phyloP scores from a whole-genome alignment of 352 stramenopile genomes.

The Halophytophthora batemanensis region DNA sequence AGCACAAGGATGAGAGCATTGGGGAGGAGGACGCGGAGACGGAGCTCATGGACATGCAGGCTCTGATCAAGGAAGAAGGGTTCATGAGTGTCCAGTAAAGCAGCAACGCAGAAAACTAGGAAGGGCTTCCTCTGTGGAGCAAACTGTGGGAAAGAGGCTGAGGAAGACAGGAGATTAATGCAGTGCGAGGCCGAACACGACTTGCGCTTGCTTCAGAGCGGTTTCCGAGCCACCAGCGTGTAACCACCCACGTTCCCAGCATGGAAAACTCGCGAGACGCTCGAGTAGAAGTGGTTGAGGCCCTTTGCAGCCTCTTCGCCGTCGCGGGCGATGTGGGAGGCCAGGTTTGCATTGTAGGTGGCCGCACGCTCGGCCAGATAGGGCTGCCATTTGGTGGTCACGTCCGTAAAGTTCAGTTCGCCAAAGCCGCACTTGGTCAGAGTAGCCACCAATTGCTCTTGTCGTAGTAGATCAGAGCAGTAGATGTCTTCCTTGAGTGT shows the following conservation, averaged over 20 bases:
- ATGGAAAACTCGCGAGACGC: conserved; percentile 53
- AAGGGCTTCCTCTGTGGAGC: conserved; percentile 7
- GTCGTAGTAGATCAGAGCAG: conserved; percentile 42
- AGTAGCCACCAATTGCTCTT: conserved; percentile 35
- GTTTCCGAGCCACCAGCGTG: conserved; percentile 38
- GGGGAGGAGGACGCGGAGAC: conserved; percentile 17
- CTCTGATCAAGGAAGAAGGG: conserved; percentile 29
- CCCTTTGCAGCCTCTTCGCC: conserved; percentile 47
- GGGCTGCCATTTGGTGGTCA: conserved; percentile 61
- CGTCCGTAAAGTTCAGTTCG: conserved; percentile 48
- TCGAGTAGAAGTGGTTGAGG: conserved; percentile 74
- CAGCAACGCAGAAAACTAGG: not conserved
- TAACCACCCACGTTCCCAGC: conserved; percentile 67
- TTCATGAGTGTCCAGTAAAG: conserved; percentile 41
- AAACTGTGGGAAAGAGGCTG: conserved; percentile 1
- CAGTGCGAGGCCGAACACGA: not conserved
- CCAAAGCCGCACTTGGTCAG: conserved; percentile 53
- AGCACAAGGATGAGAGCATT: conserved; percentile 13
- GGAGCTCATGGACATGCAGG: conserved; percentile 21
- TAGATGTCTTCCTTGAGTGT: conserved; percentile 66
- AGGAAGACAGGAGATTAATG: conserved; percentile 15
- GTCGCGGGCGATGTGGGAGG: conserved; percentile 48
- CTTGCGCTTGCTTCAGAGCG: conserved; percentile 8
- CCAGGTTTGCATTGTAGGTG: conserved; percentile 41
- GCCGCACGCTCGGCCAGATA: conserved; percentile 48